Evolutionary conservation across 179 eudicot genomes (phyloP).

Genomic region (Vitellaria paradoxa): DNA sequence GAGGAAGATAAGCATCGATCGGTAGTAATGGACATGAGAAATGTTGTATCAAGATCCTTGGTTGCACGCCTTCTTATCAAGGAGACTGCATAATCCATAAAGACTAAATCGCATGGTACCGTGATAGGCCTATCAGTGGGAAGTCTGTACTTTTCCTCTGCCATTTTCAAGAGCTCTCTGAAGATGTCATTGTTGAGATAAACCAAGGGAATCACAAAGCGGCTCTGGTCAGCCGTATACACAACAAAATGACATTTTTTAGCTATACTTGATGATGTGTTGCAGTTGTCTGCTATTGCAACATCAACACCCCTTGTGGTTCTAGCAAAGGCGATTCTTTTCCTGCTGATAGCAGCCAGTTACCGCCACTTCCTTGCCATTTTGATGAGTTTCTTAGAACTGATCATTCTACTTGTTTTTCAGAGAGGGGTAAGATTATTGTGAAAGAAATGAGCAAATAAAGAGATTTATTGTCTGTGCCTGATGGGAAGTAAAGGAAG

Average conservation of each 20-base stretch:
- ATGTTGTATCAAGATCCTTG: slow-evolving; percentile 26
- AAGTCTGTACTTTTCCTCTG: slow-evolving; percentile 26
- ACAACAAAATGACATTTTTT: slow-evolving; percentile 23
- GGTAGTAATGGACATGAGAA: slow-evolving; percentile 9
- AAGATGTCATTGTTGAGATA: slow-evolving; percentile 19
- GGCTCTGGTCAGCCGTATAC: slow-evolving; percentile 16
- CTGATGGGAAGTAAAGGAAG: too few relatives aligned
- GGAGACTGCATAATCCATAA: slow-evolving; percentile 23
- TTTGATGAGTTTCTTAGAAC: slow-evolving; percentile 30
- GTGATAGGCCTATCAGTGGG: slow-evolving; percentile 23
- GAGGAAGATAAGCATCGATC: background rate
- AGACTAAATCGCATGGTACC: slow-evolving; percentile 22
- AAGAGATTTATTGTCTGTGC: too few relatives aligned
- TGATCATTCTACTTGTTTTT: too few relatives aligned
- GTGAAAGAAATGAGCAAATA: too few relatives aligned
- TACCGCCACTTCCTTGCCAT: slow-evolving; percentile 27
- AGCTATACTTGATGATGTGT: background rate
- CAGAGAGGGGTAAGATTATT: too few relatives aligned
- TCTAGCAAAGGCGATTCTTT: background rate
- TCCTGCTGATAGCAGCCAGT: slow-evolving; percentile 26
- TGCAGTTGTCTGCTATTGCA: background rate
- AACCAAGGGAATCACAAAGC: slow-evolving; percentile 22
- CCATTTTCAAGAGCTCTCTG: slow-evolving; percentile 20
- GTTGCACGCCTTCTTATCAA: slow-evolving; percentile 16
- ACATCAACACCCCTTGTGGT: too few relatives aligned